Evolutionary conservation across 1,284 basidiomycete species (phyloP).

Genomic region (Puccinia polysora): DNA sequence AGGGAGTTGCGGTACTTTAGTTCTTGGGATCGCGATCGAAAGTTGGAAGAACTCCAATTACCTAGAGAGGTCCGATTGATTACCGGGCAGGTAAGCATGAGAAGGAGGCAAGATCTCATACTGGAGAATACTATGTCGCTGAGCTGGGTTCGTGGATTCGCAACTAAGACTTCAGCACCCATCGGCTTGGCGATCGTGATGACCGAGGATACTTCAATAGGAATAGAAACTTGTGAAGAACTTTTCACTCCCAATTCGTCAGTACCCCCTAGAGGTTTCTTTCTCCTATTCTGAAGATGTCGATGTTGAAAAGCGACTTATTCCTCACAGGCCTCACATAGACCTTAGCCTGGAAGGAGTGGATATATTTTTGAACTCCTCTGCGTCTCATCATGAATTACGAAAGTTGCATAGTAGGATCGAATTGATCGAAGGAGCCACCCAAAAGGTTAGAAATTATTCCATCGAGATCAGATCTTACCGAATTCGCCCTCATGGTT

Average conservation of each 20-base stretch:
- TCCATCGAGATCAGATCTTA: neutral
- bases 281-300: too few relatives aligned
- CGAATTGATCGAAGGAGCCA: conserved; percentile 38
- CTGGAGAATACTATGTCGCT: neutral
- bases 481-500: neutral
- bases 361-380: conserved; percentile 38
- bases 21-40: conserved; percentile 31
- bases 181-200: conserved; percentile 39
- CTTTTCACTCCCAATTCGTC: conserved; percentile 42
- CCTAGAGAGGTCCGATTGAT: conserved; percentile 19
- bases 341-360: conserved; percentile 40
- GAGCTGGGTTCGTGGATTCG: neutral
- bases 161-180: conserved; percentile 28
- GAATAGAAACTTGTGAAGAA: conserved; percentile 43
- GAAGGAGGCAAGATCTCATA: neutral
- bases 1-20: conserved; percentile 43
- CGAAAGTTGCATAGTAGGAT: conserved; percentile 38
- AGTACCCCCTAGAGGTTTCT: too few relatives aligned
- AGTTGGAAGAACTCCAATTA: conserved; percentile 26
- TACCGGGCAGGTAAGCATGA: conserved; percentile 21
- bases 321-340: conserved; percentile 39
- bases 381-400: conserved; percentile 41
- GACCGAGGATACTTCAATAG: conserved; percentile 38
- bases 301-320: too few relatives aligned
- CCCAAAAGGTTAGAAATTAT: conserved; percentile 14